Conservation (phyloP, 805 yeast genomes). For the Kazachstania martiniae region DNA sequence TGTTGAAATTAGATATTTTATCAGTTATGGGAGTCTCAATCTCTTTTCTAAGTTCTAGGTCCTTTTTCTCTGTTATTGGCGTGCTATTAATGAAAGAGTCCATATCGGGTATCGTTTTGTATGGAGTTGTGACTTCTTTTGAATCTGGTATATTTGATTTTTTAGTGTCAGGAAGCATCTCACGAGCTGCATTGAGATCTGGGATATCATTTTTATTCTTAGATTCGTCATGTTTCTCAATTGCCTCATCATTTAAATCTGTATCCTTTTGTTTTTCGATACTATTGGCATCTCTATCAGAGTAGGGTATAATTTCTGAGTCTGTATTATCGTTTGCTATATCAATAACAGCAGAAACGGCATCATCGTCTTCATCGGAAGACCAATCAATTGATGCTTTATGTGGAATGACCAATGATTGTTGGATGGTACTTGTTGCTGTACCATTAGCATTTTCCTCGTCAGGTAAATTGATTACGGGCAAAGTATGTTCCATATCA, state of each 20-base stretch:
- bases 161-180: background rate
- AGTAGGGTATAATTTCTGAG: background rate
- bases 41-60: background rate
- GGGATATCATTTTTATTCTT: background rate
- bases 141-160: background rate
- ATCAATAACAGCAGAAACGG: background rate
- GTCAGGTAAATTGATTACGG: constrained; percentile 1
- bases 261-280: background rate
- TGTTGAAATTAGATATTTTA: background rate
- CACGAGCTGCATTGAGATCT: background rate
- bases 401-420: constrained; percentile 67
- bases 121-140: background rate
- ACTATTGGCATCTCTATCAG: background rate
- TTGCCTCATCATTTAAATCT: background rate
- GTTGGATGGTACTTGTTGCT: constrained; percentile 37
- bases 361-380: constrained; percentile 25
- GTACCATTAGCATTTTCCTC: constrained; percentile 2
- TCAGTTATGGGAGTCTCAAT: background rate
- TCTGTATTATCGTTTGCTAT: background rate
- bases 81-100: background rate
- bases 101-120: no score
- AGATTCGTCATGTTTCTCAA: background rate
- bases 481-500: background rate
- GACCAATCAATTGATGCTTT: constrained; percentile 83
- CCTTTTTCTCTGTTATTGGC: background rate